Conservation (phyloP, 2,329 filamentous ascomycete species). For the Cercospora brassicicola region DNA sequence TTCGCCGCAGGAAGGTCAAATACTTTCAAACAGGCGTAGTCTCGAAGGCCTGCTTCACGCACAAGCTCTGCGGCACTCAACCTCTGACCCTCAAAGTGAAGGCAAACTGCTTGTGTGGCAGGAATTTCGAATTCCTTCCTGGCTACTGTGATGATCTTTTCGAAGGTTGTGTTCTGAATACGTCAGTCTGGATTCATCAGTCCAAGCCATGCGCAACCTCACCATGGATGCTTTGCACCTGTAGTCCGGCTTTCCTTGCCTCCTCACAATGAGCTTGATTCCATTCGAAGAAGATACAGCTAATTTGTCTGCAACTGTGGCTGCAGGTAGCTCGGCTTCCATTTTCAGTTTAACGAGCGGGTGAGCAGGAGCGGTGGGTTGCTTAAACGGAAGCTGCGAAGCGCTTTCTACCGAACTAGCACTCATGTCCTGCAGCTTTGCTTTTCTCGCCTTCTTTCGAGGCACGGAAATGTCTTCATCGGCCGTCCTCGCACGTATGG, state of each 20-base stretch:
- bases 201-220: not conserved
- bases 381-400: not conserved
- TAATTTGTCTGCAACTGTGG: not conserved
- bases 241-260: conserved; percentile 4
- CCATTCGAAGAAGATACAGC: not conserved
- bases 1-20: not conserved
- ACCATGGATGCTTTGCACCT: not conserved
- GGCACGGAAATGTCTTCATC: conserved; percentile 22
- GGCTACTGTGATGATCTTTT: not conserved
- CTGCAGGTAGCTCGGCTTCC: not conserved
- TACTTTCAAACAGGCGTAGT: not conserved
- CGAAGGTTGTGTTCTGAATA: conserved; percentile 3
- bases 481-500: conserved; percentile 19
- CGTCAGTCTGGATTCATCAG: not conserved
- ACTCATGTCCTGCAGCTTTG: not conserved
- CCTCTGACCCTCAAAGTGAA: conserved; percentile 7
- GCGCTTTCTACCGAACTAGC: not conserved
- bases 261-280: not conserved
- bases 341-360: not conserved
- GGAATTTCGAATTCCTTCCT: conserved; percentile 2
- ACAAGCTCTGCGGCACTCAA: conserved; percentile 7
- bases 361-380: not conserved
- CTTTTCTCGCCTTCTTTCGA: conserved; percentile 11
- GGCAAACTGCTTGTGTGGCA: not conserved
- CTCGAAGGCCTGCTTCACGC: not conserved